A percentile compares a stretch with the other conserved stretches of the same genome.
phyloP scores from a whole-genome alignment of 1,139 yeast species.

The Blastobotrys malaysiensis region DNA sequence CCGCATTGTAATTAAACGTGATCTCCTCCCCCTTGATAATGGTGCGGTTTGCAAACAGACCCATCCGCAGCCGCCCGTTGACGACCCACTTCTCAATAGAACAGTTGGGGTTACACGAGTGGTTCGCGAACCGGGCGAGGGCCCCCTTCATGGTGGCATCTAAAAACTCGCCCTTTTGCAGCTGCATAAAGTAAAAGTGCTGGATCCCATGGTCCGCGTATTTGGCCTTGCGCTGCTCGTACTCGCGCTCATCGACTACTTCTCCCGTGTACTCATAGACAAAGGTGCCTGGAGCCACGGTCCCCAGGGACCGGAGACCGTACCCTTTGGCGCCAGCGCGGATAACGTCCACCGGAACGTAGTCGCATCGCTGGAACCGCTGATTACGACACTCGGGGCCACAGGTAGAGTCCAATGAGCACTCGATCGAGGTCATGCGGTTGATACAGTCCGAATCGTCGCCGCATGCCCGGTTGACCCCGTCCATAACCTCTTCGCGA shows the following conservation, averaged over 20 bases:
- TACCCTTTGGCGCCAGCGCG: conserved; percentile 81
- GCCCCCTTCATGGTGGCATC: conserved; percentile 91
- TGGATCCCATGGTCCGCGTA: conserved; percentile 68
- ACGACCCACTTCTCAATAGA: conserved; percentile 97
- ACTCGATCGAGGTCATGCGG: conserved; percentile 85
- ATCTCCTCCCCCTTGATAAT: conserved; percentile 83
- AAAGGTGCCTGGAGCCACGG: conserved; percentile 58
- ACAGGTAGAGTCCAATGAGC: conserved; percentile 63
- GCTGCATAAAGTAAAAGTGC: conserved; percentile 97
- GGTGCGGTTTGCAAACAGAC: conserved; percentile 78
- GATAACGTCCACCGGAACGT: conserved; percentile 68
- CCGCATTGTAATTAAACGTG: conserved; percentile 94
- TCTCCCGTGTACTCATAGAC: conserved; percentile 93
- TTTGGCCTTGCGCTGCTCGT: conserved; percentile 64
- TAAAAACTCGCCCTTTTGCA: conserved; percentile 84
- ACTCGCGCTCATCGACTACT: conserved; percentile 71
- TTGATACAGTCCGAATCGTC: conserved; percentile 88
- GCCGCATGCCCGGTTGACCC: conserved; percentile 67
- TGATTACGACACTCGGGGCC: conserved; percentile 82
- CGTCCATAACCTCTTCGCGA: conserved; percentile 44
- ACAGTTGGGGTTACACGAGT: conserved; percentile 91
- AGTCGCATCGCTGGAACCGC: conserved; percentile 71
- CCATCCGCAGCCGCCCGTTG: conserved; percentile 85
- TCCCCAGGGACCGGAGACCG: conserved; percentile 69
- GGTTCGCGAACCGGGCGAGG: conserved; percentile 87